Evolutionary conservation across 768 basidiomycete genomes (phyloP).

Genomic region (Pisolithus tinctorius): DNA sequence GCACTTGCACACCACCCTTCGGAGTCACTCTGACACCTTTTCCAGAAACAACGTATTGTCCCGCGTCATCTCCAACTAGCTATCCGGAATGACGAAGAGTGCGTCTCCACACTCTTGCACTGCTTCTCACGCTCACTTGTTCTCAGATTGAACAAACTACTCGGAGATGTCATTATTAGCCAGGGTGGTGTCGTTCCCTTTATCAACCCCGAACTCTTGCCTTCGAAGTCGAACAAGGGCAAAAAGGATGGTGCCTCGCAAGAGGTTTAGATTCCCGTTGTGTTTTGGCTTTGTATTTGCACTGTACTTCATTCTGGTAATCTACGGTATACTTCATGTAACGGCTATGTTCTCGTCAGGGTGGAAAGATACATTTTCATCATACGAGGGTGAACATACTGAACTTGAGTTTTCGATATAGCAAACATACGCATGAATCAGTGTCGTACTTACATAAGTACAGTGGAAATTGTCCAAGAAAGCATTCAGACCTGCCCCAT

Average conservation of each 20-base stretch:
- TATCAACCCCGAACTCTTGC: conserved; percentile 46
- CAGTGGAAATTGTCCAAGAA: background rate
- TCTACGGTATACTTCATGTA: conserved; percentile 26
- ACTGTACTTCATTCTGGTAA: conserved; percentile 19
- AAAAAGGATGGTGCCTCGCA: conserved; percentile 46
- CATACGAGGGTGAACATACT: no score
- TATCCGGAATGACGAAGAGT: conserved; percentile 74
- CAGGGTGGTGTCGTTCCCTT: conserved; percentile 73
- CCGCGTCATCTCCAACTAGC: conserved; percentile 74
- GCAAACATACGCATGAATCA: background rate
- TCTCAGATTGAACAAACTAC: conserved; percentile 46
- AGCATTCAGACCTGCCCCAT: background rate
- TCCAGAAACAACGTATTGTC: conserved; percentile 65
- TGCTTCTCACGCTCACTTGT: background rate
- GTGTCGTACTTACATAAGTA: background rate
- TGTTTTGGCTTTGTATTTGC: conserved; percentile 15
- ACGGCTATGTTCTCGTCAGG: background rate
- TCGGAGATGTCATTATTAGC: conserved; percentile 61
- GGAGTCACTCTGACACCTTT: background rate
- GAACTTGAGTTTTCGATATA: no score
- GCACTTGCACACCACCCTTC: background rate
- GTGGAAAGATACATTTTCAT: no score
- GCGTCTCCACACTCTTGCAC: conserved; percentile 11
- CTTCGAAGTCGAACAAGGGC: conserved; percentile 39
- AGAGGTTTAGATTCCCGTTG: conserved; percentile 34